A percentile compares a stretch with the other conserved stretches of the same genome.
Evolutionary conservation across 768 basidiomycete genomes (phyloP).

Genomic region (Inosperma sp.): DNA sequence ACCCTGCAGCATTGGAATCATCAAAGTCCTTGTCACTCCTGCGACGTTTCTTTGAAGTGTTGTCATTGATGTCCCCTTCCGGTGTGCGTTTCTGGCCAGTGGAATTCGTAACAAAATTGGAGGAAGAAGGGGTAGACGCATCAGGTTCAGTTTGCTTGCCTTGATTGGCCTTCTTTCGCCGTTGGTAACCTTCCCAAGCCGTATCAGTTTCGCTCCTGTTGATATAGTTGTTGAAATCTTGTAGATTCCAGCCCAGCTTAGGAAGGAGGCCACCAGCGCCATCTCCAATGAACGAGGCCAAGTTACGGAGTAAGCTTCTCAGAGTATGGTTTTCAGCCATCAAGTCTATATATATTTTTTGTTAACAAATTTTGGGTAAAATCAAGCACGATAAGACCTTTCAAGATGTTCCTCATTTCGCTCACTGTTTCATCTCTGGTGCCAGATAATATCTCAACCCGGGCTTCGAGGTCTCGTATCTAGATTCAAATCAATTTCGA

Average conservation of each 20-base stretch:
- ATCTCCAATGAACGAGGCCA: constrained; percentile 82
- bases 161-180: constrained; percentile 48
- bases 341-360: constrained; percentile 57
- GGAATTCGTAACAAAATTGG: constrained; percentile 20
- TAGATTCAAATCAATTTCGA: constrained; percentile 28
- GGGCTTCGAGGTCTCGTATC: constrained; percentile 94
- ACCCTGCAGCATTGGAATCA: constrained; percentile 36
- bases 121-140: neutral
- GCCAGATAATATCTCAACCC: constrained; percentile 91
- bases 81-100: constrained; percentile 46
- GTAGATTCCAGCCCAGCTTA: constrained; percentile 72
- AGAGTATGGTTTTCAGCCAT: constrained; percentile 88
- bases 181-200: constrained; percentile 84
- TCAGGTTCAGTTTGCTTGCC: constrained; percentile 22
- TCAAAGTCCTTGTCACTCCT: constrained; percentile 40
- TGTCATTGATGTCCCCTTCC: constrained; percentile 40
- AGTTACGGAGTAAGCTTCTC: constrained; percentile 68
- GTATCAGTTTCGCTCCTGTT: constrained; percentile 90
- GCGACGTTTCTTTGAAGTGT: constrained; percentile 51
- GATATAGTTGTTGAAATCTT: constrained; percentile 76
- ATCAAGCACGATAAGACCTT: constrained; percentile 39
- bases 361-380: neutral
- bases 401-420: constrained; percentile 78
- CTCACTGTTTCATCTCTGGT: constrained; percentile 85
- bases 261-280: constrained; percentile 74